These are phyloP conservation scores for Nemophila menziesii DNA, from an alignment of 257 asterid species.

Conservation along the genomic window DNA sequence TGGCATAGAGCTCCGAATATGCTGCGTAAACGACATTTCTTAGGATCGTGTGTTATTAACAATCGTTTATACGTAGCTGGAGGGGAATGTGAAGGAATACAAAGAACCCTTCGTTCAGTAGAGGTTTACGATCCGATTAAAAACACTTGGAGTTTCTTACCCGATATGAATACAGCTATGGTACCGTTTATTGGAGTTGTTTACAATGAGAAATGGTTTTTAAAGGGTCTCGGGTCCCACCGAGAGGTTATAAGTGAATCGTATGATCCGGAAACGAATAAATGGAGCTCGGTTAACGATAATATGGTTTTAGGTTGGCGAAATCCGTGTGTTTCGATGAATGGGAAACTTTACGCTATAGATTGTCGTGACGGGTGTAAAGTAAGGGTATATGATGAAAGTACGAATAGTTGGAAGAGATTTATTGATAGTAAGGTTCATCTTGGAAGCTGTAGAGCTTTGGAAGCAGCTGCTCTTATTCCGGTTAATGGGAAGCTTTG, in stretches of 20 bases:
- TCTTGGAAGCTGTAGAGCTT: background rate
- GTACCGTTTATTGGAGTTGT: slow-evolving; percentile 1
- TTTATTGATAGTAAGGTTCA: slow-evolving; percentile 1
- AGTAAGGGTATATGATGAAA: slow-evolving; percentile 2
- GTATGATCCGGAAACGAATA: background rate
- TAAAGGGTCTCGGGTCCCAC: background rate
- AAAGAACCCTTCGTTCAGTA: background rate
- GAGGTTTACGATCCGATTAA: slow-evolving; percentile 4
- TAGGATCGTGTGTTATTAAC: slow-evolving; percentile 1
- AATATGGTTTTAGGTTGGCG: background rate
- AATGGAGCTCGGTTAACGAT: background rate
- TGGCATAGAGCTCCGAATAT: slow-evolving; percentile 5
- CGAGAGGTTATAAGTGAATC: background rate
- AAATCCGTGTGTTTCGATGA: background rate
- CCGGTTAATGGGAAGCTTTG: slow-evolving; percentile 1
- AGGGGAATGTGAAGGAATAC: slow-evolving; percentile 1
- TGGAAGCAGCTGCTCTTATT: slow-evolving; percentile 3
- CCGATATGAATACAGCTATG: background rate
- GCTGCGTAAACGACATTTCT: background rate
- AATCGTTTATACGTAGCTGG: slow-evolving; percentile 2
- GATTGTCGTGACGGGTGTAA: slow-evolving; percentile 2
- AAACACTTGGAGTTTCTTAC: background rate
- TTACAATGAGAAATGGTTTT: background rate
- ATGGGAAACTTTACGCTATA: background rate
- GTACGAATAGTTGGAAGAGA: background rate